phyloP scores from a whole-genome alignment of 768 basidiomycete species.

The Tephrocybe sp. region DNA sequence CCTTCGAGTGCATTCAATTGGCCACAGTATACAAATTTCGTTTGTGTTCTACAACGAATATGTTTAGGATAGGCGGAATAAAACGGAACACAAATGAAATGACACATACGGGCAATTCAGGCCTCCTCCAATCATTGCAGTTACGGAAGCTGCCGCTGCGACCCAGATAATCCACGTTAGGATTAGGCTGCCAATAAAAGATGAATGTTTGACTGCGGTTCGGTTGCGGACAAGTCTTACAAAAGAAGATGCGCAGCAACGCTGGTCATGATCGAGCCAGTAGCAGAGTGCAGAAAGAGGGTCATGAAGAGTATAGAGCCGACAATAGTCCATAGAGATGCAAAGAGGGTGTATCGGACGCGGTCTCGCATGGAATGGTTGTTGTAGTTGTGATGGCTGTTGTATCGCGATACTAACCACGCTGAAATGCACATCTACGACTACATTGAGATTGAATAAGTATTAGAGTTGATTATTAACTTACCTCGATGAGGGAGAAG shows the following conservation, averaged over 20 bases:
- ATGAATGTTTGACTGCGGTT: slow-evolving; percentile 7
- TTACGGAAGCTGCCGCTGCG: slow-evolving; percentile 71
- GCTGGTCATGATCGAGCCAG: slow-evolving; percentile 54
- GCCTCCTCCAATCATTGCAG: slow-evolving; percentile 64
- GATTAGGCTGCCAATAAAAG: slow-evolving; percentile 42
- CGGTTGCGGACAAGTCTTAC: slow-evolving; percentile 37
- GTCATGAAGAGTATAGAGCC: slow-evolving; percentile 50
- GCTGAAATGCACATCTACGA: slow-evolving; percentile 67
- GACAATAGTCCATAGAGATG: slow-evolving; percentile 70
- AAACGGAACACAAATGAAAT: background rate
- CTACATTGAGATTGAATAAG: background rate
- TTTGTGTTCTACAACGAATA: slow-evolving; percentile 32
- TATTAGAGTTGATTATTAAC: background rate
- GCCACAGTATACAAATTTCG: slow-evolving; percentile 60
- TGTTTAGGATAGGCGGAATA: background rate
- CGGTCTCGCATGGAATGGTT: slow-evolving; percentile 54
- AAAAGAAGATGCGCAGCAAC: slow-evolving; percentile 63
- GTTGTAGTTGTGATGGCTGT: slow-evolving; percentile 52
- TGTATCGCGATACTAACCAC: slow-evolving; percentile 68
- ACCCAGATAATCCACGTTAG: slow-evolving; percentile 82
- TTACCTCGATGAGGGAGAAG: slow-evolving; percentile 67
- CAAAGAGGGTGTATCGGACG: slow-evolving; percentile 67
- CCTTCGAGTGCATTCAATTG: slow-evolving; percentile 76
- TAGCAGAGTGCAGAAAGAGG: slow-evolving; percentile 52
- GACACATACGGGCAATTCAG: slow-evolving; percentile 62